Conservation (phyloP, 1,139 yeast species). For the Pichiaceae sp. region DNA sequence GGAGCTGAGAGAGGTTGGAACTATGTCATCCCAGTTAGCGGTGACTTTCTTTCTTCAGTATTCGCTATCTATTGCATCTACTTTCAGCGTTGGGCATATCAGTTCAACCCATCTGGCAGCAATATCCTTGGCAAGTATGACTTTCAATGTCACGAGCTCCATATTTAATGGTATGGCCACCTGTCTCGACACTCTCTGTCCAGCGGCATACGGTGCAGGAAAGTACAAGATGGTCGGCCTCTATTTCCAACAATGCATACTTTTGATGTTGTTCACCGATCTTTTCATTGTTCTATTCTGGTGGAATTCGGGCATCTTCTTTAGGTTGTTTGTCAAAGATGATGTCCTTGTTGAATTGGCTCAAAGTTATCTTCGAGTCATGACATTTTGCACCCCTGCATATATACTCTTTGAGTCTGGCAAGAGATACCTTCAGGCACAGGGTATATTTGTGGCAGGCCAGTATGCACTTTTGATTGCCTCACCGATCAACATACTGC, state of each 20-base stretch:
- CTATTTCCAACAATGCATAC: constrained; percentile 35
- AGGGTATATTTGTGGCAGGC: constrained; percentile 32
- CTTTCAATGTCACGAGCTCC: constrained; percentile 44
- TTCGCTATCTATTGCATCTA: constrained; percentile 43
- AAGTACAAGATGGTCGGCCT: constrained; percentile 27
- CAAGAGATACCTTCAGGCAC: constrained; percentile 34
- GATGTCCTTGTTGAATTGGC: constrained; percentile 26
- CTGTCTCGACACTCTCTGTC: constrained; percentile 43
- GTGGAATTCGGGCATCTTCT: constrained; percentile 30
- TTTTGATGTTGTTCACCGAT: constrained; percentile 28
- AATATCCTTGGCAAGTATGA: constrained; percentile 48
- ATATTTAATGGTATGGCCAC: constrained; percentile 50
- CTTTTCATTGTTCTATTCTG: constrained; percentile 30
- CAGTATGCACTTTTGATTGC: constrained; percentile 30
- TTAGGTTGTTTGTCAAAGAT: constrained; percentile 27
- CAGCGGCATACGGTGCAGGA: constrained; percentile 42
- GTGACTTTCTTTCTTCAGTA: constrained; percentile 44
- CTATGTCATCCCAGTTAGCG: too few species aligned
- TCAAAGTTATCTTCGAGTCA: constrained; percentile 26
- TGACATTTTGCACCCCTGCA: constrained; percentile 31
- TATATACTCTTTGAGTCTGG: constrained; percentile 34
- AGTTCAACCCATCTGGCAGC: constrained; percentile 50
- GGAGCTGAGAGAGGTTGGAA: too few species aligned
- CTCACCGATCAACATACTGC: constrained; percentile 29
- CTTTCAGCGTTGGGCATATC: constrained; percentile 43